Conservation (phyloP, 2,329 filamentous ascomycete genomes). For the Diplodia sapinea region DNA sequence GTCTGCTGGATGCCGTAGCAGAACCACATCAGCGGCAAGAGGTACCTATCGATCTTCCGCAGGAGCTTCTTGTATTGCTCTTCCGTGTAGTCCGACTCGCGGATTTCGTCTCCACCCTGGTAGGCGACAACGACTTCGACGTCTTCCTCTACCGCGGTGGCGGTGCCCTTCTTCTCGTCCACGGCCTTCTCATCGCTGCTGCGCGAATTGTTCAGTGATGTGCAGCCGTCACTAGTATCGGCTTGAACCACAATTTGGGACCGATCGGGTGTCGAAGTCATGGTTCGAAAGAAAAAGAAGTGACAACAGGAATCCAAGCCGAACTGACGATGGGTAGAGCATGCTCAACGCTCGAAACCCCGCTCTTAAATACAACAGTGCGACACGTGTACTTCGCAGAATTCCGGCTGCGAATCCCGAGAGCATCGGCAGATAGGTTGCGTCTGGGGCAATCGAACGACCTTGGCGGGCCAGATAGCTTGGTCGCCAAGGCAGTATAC, state of each 20-base stretch:
- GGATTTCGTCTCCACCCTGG: conserved; percentile 17
- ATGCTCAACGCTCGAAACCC: not conserved
- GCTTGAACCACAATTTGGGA: not conserved
- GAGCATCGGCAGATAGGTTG: conserved; percentile 8
- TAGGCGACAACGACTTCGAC: conserved; percentile 20
- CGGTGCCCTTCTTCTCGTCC: conserved; percentile 16
- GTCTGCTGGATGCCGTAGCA: conserved; percentile 64
- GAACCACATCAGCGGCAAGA: conserved; percentile 31
- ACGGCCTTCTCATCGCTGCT: conserved; percentile 20
- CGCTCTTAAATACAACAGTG: conserved; percentile 11
- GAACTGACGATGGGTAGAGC: not conserved
- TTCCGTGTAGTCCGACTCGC: conserved; percentile 30
- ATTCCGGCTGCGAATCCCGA: conserved; percentile 9
- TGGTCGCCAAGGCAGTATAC: conserved; percentile 11
- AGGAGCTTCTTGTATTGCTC: conserved; percentile 30
- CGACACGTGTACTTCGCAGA: not conserved
- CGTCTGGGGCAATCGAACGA: conserved; percentile 4
- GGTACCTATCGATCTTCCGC: conserved; percentile 29
- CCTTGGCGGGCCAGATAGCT: conserved; percentile 13
- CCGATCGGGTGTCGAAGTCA: conserved; percentile 4
- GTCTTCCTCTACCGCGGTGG: conserved; percentile 2
- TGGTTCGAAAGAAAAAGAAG: not conserved
- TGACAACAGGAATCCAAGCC: not conserved
- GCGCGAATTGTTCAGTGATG: not conserved
- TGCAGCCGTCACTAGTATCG: not conserved